Evolutionary conservation across 129 eudicot genomes (phyloP), one percentile per base, ranked within the genome.

Genomic region (Flaveria bidentis): DNA sequence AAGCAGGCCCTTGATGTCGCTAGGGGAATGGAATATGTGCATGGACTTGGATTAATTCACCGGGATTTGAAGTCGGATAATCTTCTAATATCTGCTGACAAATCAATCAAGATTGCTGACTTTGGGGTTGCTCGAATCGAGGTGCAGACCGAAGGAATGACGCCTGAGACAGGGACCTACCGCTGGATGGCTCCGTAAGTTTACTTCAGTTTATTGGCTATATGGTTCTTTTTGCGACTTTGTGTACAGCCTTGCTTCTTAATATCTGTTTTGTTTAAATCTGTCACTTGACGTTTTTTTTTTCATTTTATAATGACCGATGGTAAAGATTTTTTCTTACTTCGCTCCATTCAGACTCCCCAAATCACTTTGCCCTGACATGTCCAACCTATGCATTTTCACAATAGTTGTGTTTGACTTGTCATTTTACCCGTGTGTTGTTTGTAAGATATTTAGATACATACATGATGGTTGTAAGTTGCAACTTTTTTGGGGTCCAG

Each of bases 111-210:
- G 36, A 30, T 30, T 30, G 36, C 36, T 30, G 36, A 30, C 36
- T 30, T 30, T 30, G 36, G 36, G 36, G 36, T 30, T 30, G 36
- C 36, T 30, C 36, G 36, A 30, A 30, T 30, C 3, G 36, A 30
- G 36, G 36, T 30, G 36, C 36, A 30, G 36, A 30, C 36, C 5
- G 36, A 30, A 30, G 36, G 36, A 30, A 30, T 30, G 36, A 30
- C 36, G 5, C 36, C 36, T 30, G 36, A 93, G 81, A 93, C 98
- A 0, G 97, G 98, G 81, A 93, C 98, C 10, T 93, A 93, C 72
- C 97, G 98, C 69, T 93, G 98, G 98, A 93, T 93, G 98, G 98
- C 98, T 82, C 98, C 98, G 98, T 93, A 87, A 87, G 96, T 74
- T 67, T 74, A 56, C 64, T 56, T 57, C 4, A 57, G 13, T 18